These are phyloP conservation scores for Lecanicillium sp. DNA, from an alignment of 2,329 filamentous ascomycete genomes.

Conservation along the genomic window DNA sequence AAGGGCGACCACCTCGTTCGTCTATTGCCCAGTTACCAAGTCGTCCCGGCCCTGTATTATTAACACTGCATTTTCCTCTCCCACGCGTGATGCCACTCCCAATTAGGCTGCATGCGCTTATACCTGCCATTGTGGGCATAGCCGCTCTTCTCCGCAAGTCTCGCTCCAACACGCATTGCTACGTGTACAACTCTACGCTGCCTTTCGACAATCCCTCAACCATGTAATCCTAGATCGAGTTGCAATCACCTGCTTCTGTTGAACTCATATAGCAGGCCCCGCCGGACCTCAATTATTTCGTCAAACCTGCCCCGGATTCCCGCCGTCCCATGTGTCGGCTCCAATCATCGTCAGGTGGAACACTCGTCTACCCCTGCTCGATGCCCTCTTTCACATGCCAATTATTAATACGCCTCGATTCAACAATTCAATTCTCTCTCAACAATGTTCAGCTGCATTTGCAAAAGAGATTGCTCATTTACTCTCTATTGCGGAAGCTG, in stretches of 20 bases:
- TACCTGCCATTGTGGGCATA: constrained; percentile 1
- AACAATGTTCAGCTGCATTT: constrained; percentile 1
- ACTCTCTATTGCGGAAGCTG: no score
- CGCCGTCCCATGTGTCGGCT: no score
- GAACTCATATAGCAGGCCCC: no score
- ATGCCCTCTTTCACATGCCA: constrained; percentile 13
- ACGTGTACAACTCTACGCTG: no score
- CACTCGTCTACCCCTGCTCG: background rate
- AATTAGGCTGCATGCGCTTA: background rate
- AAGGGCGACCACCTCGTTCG: background rate
- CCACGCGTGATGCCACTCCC: constrained; percentile 8
- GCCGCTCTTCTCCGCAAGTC: background rate
- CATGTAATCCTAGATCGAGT: background rate
- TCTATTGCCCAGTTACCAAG: no score
- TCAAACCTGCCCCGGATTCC: no score
- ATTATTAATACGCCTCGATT: background rate
- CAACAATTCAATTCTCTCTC: constrained; percentile 1
- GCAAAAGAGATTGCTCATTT: background rate
- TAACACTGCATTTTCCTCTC: no score
- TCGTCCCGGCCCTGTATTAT: background rate
- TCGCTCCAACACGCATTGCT: no score
- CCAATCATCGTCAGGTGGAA: background rate
- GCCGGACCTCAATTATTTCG: no score
- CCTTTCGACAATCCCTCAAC: no score
- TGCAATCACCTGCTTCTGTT: background rate